Base-by-base conservation (phyloP, 116 monocot genomes). In the Posidonia oceanica region DNA sequence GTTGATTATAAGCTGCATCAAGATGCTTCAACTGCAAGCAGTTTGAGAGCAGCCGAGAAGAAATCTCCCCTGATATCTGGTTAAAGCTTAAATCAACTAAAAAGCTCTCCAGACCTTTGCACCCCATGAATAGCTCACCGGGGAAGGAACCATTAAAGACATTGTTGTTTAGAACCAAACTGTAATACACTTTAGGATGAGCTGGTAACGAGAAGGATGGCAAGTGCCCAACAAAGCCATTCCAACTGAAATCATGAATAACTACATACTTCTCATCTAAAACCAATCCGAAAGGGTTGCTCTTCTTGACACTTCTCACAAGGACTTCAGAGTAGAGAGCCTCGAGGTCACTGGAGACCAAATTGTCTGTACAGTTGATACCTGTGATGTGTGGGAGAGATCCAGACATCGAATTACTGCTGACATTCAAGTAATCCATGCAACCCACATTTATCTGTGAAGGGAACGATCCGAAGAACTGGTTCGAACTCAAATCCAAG, bases 161-260 rank as follows among this genome's bases (percentile, higher is more conserved):
- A 59, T 88, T 88, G 62, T 80, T 75, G 64, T 82, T 82, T 54
- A 88, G 62, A 6, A 67, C 70, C 67, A 88, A 55, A 3, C 75
- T 73, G 73, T 84, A 88, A 15, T 84, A 82, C 15, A 64, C 37
- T 18, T 64, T 75, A 3, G 10, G 55, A 60, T 52, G 69, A 70
- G n/a, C 36, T 37, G 29, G 16, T 15, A 82, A 60, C n/a, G 52
- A 18, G 65, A 88, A 75, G n/a, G 70, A 77, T 22, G 88, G 80
- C 75, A 88, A 42, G 1, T 77, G 23, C 3, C 82, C 88, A 40
- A 3, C 48, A 52, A 88, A 88, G 15, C 38, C 38, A 59, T 88
- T 88, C 77, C 73, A 82, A 63, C 88, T 82, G 36, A 84, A 84
- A 59, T 84, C 88, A 53, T 88, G 88, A 52, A 84, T 71, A 63